Conservation (phyloP, 2,329 filamentous ascomycete species). For the Aspergillus puulaauensis region DNA sequence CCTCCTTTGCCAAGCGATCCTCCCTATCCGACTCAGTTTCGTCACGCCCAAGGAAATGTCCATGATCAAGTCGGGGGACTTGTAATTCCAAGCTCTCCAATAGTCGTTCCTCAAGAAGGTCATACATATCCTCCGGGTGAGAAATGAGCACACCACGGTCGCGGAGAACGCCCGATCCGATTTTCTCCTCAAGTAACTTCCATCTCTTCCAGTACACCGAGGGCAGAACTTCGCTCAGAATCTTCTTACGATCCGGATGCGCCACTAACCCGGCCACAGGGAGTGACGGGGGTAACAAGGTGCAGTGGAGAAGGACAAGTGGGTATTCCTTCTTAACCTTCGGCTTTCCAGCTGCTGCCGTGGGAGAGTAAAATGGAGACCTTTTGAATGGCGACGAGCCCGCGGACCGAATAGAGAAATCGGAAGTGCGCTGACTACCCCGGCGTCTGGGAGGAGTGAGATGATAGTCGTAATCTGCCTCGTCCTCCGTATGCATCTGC, state of each 20-base stretch:
- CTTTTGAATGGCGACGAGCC: slow-evolving; percentile 32
- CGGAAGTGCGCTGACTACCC: slow-evolving; percentile 27
- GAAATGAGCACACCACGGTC: slow-evolving; percentile 61
- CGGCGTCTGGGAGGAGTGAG: slow-evolving; percentile 35
- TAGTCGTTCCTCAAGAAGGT: slow-evolving; percentile 61
- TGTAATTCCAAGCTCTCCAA: slow-evolving; percentile 60
- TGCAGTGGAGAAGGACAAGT: slow-evolving; percentile 62
- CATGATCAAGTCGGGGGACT: slow-evolving; percentile 55
- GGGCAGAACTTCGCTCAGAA: slow-evolving; percentile 53
- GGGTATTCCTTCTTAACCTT: slow-evolving; percentile 51
- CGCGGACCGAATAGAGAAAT: slow-evolving; percentile 32
- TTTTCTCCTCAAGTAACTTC: slow-evolving; percentile 56
- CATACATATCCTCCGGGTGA: slow-evolving; percentile 62
- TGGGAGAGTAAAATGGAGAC: slow-evolving; percentile 37
- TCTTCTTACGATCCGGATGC: slow-evolving; percentile 35
- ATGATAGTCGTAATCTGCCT: slow-evolving; percentile 40
- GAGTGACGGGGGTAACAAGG: slow-evolving; percentile 54
- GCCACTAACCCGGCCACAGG: slow-evolving; percentile 43
- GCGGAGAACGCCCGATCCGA: slow-evolving; percentile 53
- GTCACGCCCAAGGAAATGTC: slow-evolving; percentile 53
- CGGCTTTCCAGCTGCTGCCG: slow-evolving; percentile 25
- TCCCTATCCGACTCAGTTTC: slow-evolving; percentile 28
- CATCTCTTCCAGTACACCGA: slow-evolving; percentile 44
- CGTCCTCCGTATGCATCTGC: slow-evolving; percentile 45
- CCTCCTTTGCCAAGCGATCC: slow-evolving; percentile 27